phyloP scores from a whole-genome alignment of 352 stramenopile species.

The Phytopythium oedochilum region DNA sequence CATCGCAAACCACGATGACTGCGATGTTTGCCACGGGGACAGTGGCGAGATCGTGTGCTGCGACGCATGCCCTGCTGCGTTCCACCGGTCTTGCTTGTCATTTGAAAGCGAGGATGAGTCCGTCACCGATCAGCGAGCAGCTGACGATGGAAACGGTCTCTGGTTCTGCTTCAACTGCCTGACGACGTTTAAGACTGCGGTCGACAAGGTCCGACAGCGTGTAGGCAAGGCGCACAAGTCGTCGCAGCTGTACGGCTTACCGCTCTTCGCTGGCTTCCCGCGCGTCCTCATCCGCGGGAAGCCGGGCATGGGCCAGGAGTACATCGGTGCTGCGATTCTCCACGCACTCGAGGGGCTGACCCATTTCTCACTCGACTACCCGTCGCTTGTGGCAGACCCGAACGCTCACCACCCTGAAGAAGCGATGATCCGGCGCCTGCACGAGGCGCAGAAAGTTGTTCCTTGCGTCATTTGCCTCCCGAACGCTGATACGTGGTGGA shows the following conservation, averaged over 20 bases:
- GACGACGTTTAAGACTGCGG: conserved; percentile 12
- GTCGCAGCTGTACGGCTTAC: conserved; percentile 20
- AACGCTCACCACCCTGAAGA: conserved; percentile 67
- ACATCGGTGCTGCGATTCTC: conserved; percentile 57
- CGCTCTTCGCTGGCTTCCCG: conserved; percentile 54
- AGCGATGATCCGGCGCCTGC: conserved; percentile 67
- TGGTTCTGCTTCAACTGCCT: conserved; percentile 68
- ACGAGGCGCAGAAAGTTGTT: conserved; percentile 69
- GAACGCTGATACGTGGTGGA: conserved; percentile 74
- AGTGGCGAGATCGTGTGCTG: conserved; percentile 55
- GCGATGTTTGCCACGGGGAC: conserved; percentile 63
- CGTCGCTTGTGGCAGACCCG: conserved; percentile 62
- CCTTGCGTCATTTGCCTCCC: conserved; percentile 81
- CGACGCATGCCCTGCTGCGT: conserved; percentile 52
- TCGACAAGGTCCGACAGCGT: conserved; percentile 19
- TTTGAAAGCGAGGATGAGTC: conserved; percentile 6
- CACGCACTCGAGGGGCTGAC: conserved; percentile 73
- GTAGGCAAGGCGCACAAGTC: conserved; percentile 21
- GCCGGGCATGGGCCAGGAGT: conserved; percentile 66
- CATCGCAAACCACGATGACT: conserved; percentile 53
- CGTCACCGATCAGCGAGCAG: neutral
- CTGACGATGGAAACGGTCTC: conserved; percentile 5
- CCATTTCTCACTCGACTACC: conserved; percentile 79
- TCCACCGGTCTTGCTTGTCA: conserved; percentile 45
- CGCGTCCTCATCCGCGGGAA: conserved; percentile 61